Conservation (phyloP, 202 grass and related monocot genomes). For the Digitaria exilis region DNA sequence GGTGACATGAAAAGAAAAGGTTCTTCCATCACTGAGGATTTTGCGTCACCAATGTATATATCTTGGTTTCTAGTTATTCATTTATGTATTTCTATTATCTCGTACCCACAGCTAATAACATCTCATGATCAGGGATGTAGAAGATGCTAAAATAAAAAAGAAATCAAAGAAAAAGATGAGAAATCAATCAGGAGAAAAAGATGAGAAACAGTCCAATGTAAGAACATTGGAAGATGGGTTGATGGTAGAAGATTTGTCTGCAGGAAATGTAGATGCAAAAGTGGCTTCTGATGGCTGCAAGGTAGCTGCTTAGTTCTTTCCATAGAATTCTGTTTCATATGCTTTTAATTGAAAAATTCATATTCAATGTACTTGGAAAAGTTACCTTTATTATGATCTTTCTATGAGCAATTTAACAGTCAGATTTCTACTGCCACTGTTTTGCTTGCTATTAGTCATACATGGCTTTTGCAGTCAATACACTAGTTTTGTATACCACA, state of each 20-base stretch:
- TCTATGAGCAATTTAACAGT: background rate
- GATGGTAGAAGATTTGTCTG: constrained; percentile 60
- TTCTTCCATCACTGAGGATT: constrained; percentile 45
- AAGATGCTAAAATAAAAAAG: constrained; percentile 27
- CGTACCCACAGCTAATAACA: background rate
- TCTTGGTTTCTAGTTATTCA: constrained; percentile 15
- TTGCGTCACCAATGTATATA: constrained; percentile 50
- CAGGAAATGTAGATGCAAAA: constrained; percentile 55
- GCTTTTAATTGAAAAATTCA: constrained; percentile 11
- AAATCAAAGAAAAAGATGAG: constrained; percentile 51
- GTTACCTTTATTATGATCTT: background rate
- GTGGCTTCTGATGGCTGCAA: constrained; percentile 65
- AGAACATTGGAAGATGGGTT: constrained; percentile 59
- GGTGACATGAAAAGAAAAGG: constrained; percentile 47
- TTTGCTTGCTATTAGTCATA: background rate
- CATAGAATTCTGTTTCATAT: background rate
- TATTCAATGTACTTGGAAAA: background rate
- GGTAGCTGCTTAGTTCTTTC: constrained; percentile 30
- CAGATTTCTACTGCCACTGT: background rate
- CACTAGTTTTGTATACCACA: constrained; percentile 4
- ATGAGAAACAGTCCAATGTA: constrained; percentile 36
- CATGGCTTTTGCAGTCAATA: background rate
- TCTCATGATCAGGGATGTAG: constrained; percentile 45
- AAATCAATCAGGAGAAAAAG: constrained; percentile 23
- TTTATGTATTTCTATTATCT: constrained; percentile 11